Evolutionary conservation across 169 alveolate species (phyloP).

Genomic region (Perkinsus chesapeaki): DNA sequence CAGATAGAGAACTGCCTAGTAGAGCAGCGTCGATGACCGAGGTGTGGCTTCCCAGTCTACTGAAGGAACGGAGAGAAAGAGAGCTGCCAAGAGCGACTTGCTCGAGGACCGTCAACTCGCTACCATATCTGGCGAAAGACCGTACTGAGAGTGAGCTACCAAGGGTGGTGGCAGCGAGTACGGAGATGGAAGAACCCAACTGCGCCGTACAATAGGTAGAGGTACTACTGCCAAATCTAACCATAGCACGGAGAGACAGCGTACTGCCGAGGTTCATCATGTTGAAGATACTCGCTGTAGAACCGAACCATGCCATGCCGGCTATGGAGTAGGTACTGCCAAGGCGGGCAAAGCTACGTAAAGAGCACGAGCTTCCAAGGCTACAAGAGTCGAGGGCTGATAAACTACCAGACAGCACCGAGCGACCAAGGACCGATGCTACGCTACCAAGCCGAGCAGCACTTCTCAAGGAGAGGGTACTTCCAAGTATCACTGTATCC

Average conservation of each 20-base stretch:
- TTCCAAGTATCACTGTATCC: neutral
- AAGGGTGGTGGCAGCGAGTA: neutral
- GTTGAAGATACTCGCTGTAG: conserved; percentile 4
- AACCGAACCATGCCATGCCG: neutral
- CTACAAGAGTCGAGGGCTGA: neutral
- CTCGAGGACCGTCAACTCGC: neutral
- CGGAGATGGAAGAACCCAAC: neutral
- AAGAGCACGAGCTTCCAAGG: neutral
- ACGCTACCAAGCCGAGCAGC: neutral
- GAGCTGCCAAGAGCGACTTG: neutral
- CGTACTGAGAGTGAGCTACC: neutral
- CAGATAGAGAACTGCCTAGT: neutral
- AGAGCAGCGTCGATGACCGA: neutral
- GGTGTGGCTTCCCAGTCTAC: neutral
- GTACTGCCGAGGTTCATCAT: neutral
- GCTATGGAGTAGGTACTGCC: neutral
- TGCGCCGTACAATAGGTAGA: neutral
- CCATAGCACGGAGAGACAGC: neutral
- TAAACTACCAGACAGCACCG: neutral
- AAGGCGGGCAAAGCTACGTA: neutral
- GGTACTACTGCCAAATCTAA: neutral
- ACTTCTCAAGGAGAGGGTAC: neutral
- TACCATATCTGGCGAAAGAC: neutral
- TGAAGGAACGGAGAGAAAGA: neutral
- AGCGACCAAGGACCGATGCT: neutral